These are phyloP conservation scores for Trichoderma reesei DNA, from an alignment of 495 filamentous ascomycete species.

Conservation along the genomic window DNA sequence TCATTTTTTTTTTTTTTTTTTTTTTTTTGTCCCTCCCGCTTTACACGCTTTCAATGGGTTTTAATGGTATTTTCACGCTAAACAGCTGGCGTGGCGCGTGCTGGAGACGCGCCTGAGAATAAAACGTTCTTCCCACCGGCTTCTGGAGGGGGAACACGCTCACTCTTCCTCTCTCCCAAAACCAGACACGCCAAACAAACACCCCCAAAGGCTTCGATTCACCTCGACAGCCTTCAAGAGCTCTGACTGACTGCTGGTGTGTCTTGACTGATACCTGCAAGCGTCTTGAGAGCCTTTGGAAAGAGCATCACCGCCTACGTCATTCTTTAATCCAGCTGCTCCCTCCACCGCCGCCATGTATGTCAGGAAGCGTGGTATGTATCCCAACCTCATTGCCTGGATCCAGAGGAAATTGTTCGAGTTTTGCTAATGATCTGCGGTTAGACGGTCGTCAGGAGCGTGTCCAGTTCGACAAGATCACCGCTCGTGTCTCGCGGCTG, in stretches of 20 bases:
- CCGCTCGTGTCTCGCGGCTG: constrained; percentile 88
- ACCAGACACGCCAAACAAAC: neutral
- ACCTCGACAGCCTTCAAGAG: neutral
- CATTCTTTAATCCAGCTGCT: constrained; percentile 11
- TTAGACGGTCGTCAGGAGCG: constrained; percentile 98
- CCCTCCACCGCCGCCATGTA: constrained; percentile 35
- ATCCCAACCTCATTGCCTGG: constrained; percentile 5
- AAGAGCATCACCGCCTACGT: neutral
- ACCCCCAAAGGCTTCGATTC: constrained; percentile 3
- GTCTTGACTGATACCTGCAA: constrained; percentile 3
- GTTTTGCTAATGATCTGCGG: constrained; percentile 17
- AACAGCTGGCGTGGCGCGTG: constrained; percentile 10
- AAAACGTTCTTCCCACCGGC: neutral
- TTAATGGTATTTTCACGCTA: constrained; percentile 10
- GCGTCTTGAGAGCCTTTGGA: constrained; percentile 2
- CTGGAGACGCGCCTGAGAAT: constrained; percentile 9
- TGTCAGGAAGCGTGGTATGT: constrained; percentile 51
- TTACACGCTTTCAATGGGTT: too few relatives aligned
- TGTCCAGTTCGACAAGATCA: constrained; percentile 99
- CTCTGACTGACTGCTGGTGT: neutral
- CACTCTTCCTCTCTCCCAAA: neutral
- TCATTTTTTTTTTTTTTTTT: constrained; percentile 7
- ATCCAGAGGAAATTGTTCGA: neutral
- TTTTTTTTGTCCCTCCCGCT: too few relatives aligned
- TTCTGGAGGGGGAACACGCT: neutral